phyloP scores from a whole-genome alignment of 2,329 filamentous ascomycete species.

The Colletotrichum tropicicola region DNA sequence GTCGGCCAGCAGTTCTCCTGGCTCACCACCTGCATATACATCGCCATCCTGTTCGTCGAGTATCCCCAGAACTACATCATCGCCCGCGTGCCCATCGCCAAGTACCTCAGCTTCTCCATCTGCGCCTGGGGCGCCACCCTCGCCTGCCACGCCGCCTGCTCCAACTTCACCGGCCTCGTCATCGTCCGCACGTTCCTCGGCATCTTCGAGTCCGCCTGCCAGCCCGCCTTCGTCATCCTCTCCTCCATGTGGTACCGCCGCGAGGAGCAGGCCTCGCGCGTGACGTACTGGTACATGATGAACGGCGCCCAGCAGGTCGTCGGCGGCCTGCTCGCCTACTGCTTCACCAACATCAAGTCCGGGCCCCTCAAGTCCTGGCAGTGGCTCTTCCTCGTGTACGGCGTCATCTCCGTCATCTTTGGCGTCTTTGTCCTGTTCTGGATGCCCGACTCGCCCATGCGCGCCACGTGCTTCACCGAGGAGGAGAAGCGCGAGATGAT shows the following conservation, averaged over 20 bases:
- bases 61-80: slow-evolving; percentile 73
- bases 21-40: slow-evolving; percentile 80
- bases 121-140: slow-evolving; percentile 70
- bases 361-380: slow-evolving; percentile 72
- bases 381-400: slow-evolving; percentile 73
- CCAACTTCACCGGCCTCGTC: slow-evolving; percentile 68
- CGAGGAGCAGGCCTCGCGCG: slow-evolving; percentile 71
- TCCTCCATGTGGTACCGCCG: slow-evolving; percentile 77
- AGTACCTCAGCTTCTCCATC: slow-evolving; percentile 69
- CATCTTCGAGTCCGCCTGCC: slow-evolving; percentile 75
- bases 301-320: slow-evolving; percentile 79
- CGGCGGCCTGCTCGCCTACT: slow-evolving; percentile 75
- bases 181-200: slow-evolving; percentile 72
- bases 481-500: slow-evolving; percentile 72
- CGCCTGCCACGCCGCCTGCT: slow-evolving; percentile 68
- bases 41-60: slow-evolving; percentile 75
- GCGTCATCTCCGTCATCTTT: slow-evolving; percentile 69
- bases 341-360: slow-evolving; percentile 60
- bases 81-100: slow-evolving; percentile 71
- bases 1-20: slow-evolving; percentile 66
- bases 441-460: slow-evolving; percentile 77
- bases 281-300: slow-evolving; percentile 83
- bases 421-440: slow-evolving; percentile 70
- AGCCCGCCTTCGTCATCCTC: slow-evolving; percentile 74
- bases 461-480: slow-evolving; percentile 74